Conservation (phyloP, 2,329 filamentous ascomycete species). For the Aquanectria penicillioides region DNA sequence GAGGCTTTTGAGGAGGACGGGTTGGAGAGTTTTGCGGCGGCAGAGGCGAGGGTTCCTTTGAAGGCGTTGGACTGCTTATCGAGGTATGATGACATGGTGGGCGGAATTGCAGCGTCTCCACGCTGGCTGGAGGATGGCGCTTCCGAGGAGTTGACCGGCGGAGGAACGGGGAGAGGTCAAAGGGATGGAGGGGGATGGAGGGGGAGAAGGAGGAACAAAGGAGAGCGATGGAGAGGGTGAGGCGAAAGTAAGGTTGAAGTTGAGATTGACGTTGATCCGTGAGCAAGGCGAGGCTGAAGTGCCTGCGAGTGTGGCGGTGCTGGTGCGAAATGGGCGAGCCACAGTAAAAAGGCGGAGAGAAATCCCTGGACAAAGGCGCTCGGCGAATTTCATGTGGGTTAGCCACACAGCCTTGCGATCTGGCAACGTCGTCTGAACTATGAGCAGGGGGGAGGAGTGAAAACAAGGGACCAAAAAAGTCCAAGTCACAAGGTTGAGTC, state of each 20-base stretch:
- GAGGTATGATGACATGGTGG: conserved; percentile 69
- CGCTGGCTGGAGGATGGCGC: conserved; percentile 12
- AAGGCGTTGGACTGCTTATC: conserved; percentile 73
- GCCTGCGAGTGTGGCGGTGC: conserved; percentile 29
- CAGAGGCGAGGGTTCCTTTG: conserved; percentile 69
- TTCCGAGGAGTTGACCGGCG: background rate
- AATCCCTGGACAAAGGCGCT: background rate
- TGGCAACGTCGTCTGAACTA: background rate
- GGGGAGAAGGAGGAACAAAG: background rate
- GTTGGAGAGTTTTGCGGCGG: conserved; percentile 70
- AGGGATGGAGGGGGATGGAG: background rate
- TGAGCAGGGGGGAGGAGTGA: background rate
- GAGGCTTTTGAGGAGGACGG: conserved; percentile 51
- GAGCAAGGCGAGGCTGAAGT: conserved; percentile 35
- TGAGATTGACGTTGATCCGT: conserved; percentile 38
- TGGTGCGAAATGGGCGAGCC: background rate
- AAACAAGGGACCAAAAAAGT: background rate
- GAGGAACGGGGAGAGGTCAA: background rate
- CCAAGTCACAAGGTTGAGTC: background rate
- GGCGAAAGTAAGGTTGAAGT: conserved; percentile 23
- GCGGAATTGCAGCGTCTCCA: conserved; percentile 24
- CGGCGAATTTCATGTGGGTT: background rate
- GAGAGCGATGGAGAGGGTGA: conserved; percentile 12
- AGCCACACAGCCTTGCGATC: conserved; percentile 15
- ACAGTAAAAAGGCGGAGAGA: conserved; percentile 1